Conservation (phyloP, 148 eudicot species). For the Pharnaceum exiguum region DNA sequence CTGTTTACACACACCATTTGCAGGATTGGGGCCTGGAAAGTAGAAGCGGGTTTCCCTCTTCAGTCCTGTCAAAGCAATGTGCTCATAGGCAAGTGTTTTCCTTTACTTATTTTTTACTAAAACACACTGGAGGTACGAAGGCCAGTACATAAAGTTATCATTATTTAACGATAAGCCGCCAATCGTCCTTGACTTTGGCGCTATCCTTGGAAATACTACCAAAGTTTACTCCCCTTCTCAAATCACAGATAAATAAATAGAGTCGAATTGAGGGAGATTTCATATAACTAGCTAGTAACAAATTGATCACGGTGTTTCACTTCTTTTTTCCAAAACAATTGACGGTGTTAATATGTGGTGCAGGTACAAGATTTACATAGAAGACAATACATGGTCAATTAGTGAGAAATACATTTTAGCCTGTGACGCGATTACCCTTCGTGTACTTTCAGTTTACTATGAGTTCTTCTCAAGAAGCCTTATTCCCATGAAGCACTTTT, state of each 20-base stretch:
- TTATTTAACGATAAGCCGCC: too few species aligned
- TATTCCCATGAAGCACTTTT: conserved; percentile 54
- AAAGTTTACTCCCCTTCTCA: not conserved
- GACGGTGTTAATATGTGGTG: not conserved
- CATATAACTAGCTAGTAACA: too few species aligned
- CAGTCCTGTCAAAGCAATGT: conserved; percentile 64
- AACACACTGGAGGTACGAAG: too few species aligned
- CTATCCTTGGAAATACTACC: too few species aligned
- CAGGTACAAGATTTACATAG: conserved; percentile 66
- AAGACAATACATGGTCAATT: conserved; percentile 67
- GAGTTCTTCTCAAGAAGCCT: conserved; percentile 64
- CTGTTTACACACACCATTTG: not conserved
- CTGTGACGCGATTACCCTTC: conserved; percentile 52
- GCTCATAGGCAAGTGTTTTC: conserved; percentile 32
- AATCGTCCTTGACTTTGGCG: too few species aligned
- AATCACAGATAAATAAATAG: not conserved
- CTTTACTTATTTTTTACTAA: not conserved
- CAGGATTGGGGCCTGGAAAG: conserved; percentile 58
- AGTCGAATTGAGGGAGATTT: too few species aligned
- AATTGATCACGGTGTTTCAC: not conserved
- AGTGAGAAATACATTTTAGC: conserved; percentile 66
- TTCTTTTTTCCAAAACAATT: not conserved
- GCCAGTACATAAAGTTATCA: too few species aligned
- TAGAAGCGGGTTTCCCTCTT: conserved; percentile 39
- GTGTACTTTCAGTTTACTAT: conserved; percentile 37